Evolutionary conservation across 768 basidiomycete species (phyloP), one percentile per base, ranked within the genome.

Genomic region (Cystofilobasidium capitatum): DNA sequence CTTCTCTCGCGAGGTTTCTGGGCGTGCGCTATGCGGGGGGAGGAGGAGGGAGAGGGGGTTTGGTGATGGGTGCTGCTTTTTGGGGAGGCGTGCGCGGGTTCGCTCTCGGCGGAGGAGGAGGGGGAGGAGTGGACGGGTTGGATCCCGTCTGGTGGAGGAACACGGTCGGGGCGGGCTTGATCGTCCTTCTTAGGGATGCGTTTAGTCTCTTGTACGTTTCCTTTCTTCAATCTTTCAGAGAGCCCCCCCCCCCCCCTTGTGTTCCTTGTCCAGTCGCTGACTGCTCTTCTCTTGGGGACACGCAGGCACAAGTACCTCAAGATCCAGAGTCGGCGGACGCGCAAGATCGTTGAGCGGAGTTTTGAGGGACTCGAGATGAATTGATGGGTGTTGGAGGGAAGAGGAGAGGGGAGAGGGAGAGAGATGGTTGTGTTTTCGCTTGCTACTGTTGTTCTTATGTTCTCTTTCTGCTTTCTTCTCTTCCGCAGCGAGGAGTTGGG

Each of bases 101-200:
- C 8, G 51, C 64, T 9, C n/a, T 16, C 51, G 13, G 29, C 29
- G 14, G 16, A 9, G 12, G 51, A 17, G 29, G n/a, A n/a, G n/a
- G n/a, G n/a, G n/a, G n/a, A n/a, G n/a, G n/a, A n/a, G 16, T 26
- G 4, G 65, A 57, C 39, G 69, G 58, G 8, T 14, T 75, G 29
- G 74, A 75, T 47, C 74, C 74, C 14, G 69, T 73, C 1, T 75
- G 74, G 74, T 66, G 74, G 55, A 62, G 75, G 14, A 74, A 70
- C 65, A 62, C 71, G 22, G 36, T 74, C 29, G 75, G 75, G 22
- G 68, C 71, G 17, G 72, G 66, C 16, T 14, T 73, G 29, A 58
- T 74, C 24, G 64, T 73, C 13, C 16, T 75, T 22, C 31, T 49
- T 22, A 66, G 68, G 45, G 71, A 72, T 55, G 54, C 65, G 57